These are phyloP conservation scores for Hydnum rufescens DNA, from an alignment of 768 basidiomycete genomes.

Conservation along the genomic window DNA sequence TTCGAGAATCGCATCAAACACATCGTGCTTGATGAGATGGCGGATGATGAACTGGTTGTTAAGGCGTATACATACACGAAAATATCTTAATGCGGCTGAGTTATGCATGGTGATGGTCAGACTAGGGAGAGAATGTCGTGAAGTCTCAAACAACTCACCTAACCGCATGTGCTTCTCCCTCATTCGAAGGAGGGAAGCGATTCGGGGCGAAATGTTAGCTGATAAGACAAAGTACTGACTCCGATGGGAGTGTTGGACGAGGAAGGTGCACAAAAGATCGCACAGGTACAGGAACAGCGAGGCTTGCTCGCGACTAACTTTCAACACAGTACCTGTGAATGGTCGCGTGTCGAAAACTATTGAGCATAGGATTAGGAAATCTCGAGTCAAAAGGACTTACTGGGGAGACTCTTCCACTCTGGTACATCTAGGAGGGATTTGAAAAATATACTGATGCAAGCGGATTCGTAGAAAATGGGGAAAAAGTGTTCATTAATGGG, in stretches of 20 bases:
- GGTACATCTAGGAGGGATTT: constrained; percentile 60
- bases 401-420: constrained; percentile 36
- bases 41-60: constrained; percentile 55
- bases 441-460: constrained; percentile 53
- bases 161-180: constrained; percentile 86
- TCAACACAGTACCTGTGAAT: constrained; percentile 29
- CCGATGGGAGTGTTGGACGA: constrained; percentile 76
- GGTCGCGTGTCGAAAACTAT: background rate
- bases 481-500: constrained; percentile 75
- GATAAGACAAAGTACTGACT: constrained; percentile 82
- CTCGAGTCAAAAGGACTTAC: constrained; percentile 16
- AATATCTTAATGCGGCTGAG: constrained; percentile 79
- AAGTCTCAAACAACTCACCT: constrained; percentile 27
- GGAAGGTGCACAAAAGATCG: constrained; percentile 78
- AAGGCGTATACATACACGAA: constrained; percentile 64
- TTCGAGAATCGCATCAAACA: constrained; percentile 66
- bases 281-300: constrained; percentile 78
- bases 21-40: constrained; percentile 68
- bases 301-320: constrained; percentile 49
- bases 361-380: background rate
- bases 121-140: constrained; percentile 5
- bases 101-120: constrained; percentile 7
- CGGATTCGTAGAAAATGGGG: constrained; percentile 85
- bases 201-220: constrained; percentile 47
- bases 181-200: constrained; percentile 58